These are phyloP conservation scores for Pythium dissimile DNA, from an alignment of 352 stramenopile genomes.

Conservation along the genomic window DNA sequence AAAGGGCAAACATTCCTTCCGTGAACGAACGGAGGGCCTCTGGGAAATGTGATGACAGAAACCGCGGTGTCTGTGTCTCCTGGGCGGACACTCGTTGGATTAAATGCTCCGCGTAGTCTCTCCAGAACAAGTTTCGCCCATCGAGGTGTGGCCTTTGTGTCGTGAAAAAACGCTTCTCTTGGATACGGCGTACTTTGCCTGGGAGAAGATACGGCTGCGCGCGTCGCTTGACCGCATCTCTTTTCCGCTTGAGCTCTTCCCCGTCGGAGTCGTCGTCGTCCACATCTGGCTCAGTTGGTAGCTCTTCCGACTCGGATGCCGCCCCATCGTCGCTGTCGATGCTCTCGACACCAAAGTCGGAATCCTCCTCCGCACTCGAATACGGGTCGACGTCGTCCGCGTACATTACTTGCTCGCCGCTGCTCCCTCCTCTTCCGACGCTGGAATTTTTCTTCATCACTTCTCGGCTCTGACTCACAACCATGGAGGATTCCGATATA, in stretches of 20 bases:
- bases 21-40: conserved; percentile 40
- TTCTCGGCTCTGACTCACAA: too few species aligned
- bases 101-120: conserved; percentile 47
- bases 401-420: too few species aligned
- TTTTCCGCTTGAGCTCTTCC: not conserved
- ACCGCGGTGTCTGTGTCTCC: conserved; percentile 9
- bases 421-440: not conserved
- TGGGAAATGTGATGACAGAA: conserved; percentile 58
- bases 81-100: not conserved
- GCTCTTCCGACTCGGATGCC: too few species aligned
- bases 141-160: conserved; percentile 28
- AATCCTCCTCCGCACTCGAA: not conserved
- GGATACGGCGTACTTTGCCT: conserved; percentile 41
- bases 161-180: conserved; percentile 38
- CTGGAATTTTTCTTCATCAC: too few species aligned
- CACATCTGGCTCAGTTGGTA: conserved; percentile 6
- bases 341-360: conserved; percentile 2
- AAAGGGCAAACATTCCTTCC: conserved; percentile 50
- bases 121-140: conserved; percentile 56
- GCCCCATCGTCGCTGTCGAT: conserved; percentile 6
- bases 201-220: conserved; percentile 29
- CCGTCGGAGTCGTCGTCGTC: conserved; percentile 6
- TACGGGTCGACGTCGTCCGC: not conserved
- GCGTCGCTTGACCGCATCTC: not conserved
- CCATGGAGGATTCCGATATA: too few species aligned